Base-by-base conservation (phyloP, 139 green algal species). In the Auxenochlorella protothecoides region DNA sequence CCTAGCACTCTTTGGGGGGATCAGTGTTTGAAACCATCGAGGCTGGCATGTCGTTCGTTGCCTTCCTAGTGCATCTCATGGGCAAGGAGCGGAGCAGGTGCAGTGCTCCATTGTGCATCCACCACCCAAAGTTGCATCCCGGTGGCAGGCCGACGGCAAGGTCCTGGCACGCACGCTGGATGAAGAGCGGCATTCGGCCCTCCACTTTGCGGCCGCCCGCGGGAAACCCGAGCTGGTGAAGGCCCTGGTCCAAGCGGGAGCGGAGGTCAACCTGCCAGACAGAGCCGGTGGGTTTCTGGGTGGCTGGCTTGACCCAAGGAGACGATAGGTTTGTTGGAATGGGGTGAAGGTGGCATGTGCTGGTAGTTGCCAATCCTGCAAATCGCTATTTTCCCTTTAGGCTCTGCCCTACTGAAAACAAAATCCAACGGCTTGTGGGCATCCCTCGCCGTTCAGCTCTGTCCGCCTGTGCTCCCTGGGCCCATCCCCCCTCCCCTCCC, bases 191-290 rank as follows among this genome's bases (percentile, higher is more conserved):
- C 77, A 89, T 52, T 92, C 85, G 78, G 91, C 84, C 0, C 83
- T 96, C 13, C 90, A 96, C 81, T 96, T 95, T 85, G 81, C 85
- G 4, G 85, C 87, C 0, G 91, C 83, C 2, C 72, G 88, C 14
- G 87, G 86, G 44, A 89, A 86, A 56, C 70, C 77, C 3, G 74
- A 88, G 4, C 85, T 83, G 72, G 75, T 81, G 13, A 70, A 81
- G 73, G 74, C 89, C 62, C 76, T 96, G 63, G 62, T 85, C 53
- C 73, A 86, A 64, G 83, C 83, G 27, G 90, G 90, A 0, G 85
- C 84, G 7, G 88, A 95, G n/a, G 68, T 90, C 9, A 79, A 93
- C 75, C 61, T 92, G 64, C 77, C 81, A 64, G 90, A 96, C 82
- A 87, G 84, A 73, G 89, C 94, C 66, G 89, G 85, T 88, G 68